Conservation (phyloP, 768 basidiomycete genomes). For the Tylopilus rubrobrunneus region DNA sequence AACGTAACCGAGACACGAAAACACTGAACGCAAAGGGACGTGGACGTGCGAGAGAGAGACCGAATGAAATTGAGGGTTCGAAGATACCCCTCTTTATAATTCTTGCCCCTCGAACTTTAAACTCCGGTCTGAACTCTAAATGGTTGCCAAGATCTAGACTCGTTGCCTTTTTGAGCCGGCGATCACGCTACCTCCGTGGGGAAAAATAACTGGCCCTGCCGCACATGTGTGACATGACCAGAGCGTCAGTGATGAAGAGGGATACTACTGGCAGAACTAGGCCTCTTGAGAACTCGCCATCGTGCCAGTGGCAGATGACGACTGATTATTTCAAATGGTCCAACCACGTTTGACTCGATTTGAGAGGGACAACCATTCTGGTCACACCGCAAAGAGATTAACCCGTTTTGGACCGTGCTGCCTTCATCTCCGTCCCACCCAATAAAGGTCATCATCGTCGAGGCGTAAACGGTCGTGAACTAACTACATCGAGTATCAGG, state of each 20-base stretch:
- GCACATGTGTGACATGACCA: not conserved
- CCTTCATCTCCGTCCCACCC: constrained; percentile 14
- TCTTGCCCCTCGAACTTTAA: constrained; percentile 34
- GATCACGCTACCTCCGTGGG: constrained; percentile 21
- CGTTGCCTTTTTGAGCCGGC: constrained; percentile 18
- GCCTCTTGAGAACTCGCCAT: not conserved
- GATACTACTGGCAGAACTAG: not conserved
- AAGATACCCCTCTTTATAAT: constrained; percentile 43
- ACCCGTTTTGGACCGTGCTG: constrained; percentile 1
- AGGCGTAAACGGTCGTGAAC: constrained; percentile 21
- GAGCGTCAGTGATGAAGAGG: not conserved
- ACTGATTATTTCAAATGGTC: constrained; percentile 26
- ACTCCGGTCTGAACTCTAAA: constrained; percentile 45
- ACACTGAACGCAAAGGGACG: constrained; percentile 45
- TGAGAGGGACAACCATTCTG: not conserved
- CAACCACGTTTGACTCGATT: not conserved
- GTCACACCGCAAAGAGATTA: constrained; percentile 1
- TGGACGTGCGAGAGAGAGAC: constrained; percentile 48
- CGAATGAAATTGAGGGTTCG: constrained; percentile 23
- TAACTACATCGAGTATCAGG: constrained; percentile 14
- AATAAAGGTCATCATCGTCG: constrained; percentile 15
- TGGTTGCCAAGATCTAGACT: constrained; percentile 19
- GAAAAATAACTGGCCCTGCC: not conserved
- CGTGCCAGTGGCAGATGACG: constrained; percentile 4
- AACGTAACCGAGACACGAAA: constrained; percentile 55